Conservation (phyloP, 345 rosid genomes). For the Cardamine occulta region DNA sequence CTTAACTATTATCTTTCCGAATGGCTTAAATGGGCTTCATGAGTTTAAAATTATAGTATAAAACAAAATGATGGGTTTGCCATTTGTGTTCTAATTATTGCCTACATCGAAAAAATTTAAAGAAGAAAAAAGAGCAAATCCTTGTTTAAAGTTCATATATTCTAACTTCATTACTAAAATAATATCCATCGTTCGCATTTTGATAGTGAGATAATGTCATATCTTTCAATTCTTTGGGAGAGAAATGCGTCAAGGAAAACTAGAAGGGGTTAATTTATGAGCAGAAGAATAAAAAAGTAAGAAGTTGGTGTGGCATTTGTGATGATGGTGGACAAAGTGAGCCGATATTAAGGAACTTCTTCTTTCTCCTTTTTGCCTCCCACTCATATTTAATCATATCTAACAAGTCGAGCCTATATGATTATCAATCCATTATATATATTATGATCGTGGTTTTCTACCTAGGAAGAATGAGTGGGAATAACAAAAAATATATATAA, state of each 20-base stretch:
- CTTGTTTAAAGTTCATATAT: constrained; percentile 12
- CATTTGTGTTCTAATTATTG: constrained; percentile 29
- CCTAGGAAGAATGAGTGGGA: constrained; percentile 33
- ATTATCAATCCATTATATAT: constrained; percentile 30
- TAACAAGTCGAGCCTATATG: constrained; percentile 35
- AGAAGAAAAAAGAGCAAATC: not conserved
- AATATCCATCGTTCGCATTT: not conserved
- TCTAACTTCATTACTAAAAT: not conserved
- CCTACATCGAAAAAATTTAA: not conserved
- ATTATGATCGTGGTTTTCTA: constrained; percentile 22
- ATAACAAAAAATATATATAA: not conserved
- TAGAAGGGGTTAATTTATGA: constrained; percentile 2
- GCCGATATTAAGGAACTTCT: constrained; percentile 45
- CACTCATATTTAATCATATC: constrained; percentile 38
- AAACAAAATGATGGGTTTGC: constrained; percentile 35
- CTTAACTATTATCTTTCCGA: not conserved
- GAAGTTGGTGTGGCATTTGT: constrained; percentile 26
- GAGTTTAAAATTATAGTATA: not conserved
- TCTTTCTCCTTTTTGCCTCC: constrained; percentile 42
- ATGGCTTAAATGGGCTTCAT: not conserved
- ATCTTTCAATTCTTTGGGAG: not conserved
- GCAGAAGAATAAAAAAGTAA: constrained; percentile 16
- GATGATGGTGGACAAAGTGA: constrained; percentile 40
- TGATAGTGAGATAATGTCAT: not conserved
- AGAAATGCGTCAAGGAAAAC: not conserved